Conservation (phyloP, 768 basidiomycete genomes). For the Termitomyces titanicus region DNA sequence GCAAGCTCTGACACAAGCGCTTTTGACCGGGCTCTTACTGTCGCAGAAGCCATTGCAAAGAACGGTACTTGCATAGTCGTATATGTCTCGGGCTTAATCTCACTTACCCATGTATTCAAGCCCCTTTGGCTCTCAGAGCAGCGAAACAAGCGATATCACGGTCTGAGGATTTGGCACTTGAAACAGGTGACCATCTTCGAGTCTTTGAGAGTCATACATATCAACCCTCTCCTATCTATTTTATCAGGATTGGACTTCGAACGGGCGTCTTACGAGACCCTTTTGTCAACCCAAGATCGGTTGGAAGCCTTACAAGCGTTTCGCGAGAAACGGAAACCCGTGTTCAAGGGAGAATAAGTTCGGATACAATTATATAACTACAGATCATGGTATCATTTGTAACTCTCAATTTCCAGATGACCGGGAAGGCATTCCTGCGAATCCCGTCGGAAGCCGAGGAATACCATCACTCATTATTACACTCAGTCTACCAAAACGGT, state of each 20-base stretch:
- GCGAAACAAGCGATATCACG: slow-evolving; percentile 84
- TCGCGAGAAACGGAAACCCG: slow-evolving; percentile 73
- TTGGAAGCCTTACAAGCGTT: slow-evolving; percentile 84
- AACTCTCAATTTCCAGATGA: slow-evolving; percentile 32
- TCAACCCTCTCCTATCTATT: background rate
- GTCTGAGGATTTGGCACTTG: slow-evolving; percentile 73
- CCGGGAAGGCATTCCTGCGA: slow-evolving; percentile 45
- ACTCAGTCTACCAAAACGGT: slow-evolving; percentile 71
- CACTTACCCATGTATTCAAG: slow-evolving; percentile 30
- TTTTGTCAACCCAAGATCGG: slow-evolving; percentile 74
- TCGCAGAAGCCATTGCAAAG: slow-evolving; percentile 64
- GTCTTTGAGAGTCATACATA: background rate
- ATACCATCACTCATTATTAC: slow-evolving; percentile 77
- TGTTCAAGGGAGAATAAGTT: slow-evolving; percentile 76
- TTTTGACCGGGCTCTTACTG: slow-evolving; percentile 62
- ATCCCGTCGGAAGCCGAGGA: slow-evolving; percentile 48
- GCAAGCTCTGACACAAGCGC: slow-evolving; percentile 57
- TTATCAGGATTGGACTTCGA: slow-evolving; percentile 85
- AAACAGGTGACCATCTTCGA: slow-evolving; percentile 50
- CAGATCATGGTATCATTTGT: slow-evolving; percentile 11
- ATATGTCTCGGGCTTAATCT: background rate
- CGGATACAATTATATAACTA: slow-evolving; percentile 16
- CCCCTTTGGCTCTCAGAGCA: slow-evolving; percentile 82
- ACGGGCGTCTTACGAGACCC: slow-evolving; percentile 75
- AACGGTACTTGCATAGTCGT: slow-evolving; percentile 50